A percentile compares a stretch with the other conserved stretches of the same genome.
Conservation (phyloP, 495 filamentous ascomycete genomes). For the Penicillium cinerascens region DNA sequence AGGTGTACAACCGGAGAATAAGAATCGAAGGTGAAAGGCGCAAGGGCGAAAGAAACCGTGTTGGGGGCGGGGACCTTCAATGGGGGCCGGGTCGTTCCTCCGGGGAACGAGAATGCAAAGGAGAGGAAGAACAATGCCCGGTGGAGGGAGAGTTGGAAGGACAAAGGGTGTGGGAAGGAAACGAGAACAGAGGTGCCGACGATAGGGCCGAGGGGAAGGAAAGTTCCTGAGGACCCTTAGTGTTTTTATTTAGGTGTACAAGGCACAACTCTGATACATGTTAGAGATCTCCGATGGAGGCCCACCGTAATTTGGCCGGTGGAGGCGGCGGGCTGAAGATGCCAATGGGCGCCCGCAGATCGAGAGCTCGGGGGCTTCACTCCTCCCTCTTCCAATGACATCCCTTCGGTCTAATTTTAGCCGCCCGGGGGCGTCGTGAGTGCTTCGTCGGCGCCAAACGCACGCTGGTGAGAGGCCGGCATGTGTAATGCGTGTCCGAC, state of each 20-base stretch:
- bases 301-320: slow-evolving; percentile 16
- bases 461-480: slow-evolving; percentile 34
- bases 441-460: slow-evolving; percentile 38
- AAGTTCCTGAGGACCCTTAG: slow-evolving; percentile 26
- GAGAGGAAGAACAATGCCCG: slow-evolving; percentile 6
- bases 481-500: background rate
- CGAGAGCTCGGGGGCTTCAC: background rate
- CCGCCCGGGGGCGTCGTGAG: slow-evolving; percentile 30
- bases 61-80: background rate
- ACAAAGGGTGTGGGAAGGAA: slow-evolving; percentile 10
- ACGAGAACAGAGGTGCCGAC: slow-evolving; percentile 21
- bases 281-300: slow-evolving; percentile 25
- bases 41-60: background rate
- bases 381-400: background rate
- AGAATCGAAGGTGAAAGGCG: background rate
- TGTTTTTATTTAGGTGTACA: slow-evolving; percentile 21
- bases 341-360: slow-evolving; percentile 9
- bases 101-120: slow-evolving; percentile 36
- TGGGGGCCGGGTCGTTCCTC: slow-evolving; percentile 35
- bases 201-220: slow-evolving; percentile 20
- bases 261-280: slow-evolving; percentile 1
- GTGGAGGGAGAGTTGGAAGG: slow-evolving; percentile 8
- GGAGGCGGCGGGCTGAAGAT: background rate
- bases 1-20: background rate
- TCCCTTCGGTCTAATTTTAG: slow-evolving; percentile 42